Evolutionary conservation across 2,329 filamentous ascomycete genomes (phyloP), one percentile per base, ranked within the genome.

Genomic region (Fusarium sp.): DNA sequence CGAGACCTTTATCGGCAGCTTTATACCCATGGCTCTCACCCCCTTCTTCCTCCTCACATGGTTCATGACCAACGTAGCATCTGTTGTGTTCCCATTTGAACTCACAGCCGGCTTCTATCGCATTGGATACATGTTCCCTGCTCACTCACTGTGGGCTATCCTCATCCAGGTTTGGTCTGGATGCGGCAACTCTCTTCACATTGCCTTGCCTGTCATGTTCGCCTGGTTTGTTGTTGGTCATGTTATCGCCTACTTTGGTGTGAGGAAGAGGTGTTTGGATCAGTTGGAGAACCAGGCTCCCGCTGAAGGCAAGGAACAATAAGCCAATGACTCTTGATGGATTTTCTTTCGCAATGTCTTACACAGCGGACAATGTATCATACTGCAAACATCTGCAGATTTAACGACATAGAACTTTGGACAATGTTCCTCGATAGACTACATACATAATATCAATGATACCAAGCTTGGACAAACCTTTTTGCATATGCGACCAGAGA

Each of bases 11-110:
- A 47, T 76, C 4, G 73, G 56, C 2, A 55, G 56, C 10, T 66
- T 55, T 18, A 27, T 82, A 0, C 79, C 80, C 0, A 69, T 79
- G 35, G 67, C 74, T 0, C 77, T 77, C 41, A 72, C 81, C 18
- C 78, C 82, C 0, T 81, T 84, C 64, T 77, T 80, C 13, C 64
- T 84, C 1, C 69, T 84, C 2, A 77, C 78, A 0, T 82, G 80
- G 79, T 74, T 82, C 33, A 76, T 83, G 55, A 56, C 77, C 31
- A 82, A 82, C 41, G 73, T 83, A 2, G 68, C 77, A 3, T 75
- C 75, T 45, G 74, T 75, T 4, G 69, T 82, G 14, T 74, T 73
- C 18, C 80, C 81, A 0, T 75, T 81, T 17, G 76, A 80, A 42
- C 63, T 81, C 0, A 75, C 72, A 9, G 67, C 79, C 4, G 77